Conservation (phyloP, 768 basidiomycete genomes). For the Podaxis carcinomalis region DNA sequence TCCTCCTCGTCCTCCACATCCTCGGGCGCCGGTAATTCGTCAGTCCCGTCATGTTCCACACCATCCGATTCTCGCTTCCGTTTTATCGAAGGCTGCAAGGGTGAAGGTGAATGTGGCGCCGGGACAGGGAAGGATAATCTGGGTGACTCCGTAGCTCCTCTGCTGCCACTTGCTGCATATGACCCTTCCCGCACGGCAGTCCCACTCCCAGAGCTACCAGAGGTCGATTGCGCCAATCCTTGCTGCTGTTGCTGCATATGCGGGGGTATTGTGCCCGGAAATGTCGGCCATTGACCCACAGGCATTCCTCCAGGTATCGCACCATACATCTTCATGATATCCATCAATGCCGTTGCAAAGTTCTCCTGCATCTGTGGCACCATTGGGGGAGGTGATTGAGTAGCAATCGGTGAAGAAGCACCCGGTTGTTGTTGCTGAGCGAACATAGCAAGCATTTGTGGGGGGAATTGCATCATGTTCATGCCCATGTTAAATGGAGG, state of each 20-base stretch:
- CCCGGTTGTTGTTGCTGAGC: conserved; percentile 10
- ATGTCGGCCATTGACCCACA: conserved; percentile 10
- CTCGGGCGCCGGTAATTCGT: background rate
- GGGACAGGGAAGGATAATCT: background rate
- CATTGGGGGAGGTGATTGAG: background rate
- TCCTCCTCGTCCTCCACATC: background rate
- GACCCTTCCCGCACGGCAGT: background rate
- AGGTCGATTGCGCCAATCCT: background rate
- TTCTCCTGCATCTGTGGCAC: conserved; percentile 10
- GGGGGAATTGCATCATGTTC: conserved; percentile 9
- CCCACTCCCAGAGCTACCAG: conserved; percentile 7
- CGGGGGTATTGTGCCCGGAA: conserved; percentile 10
- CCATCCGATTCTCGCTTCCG: conserved; percentile 6
- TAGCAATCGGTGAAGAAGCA: background rate
- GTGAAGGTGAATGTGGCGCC: background rate
- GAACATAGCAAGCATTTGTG: conserved; percentile 5
- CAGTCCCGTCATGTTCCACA: background rate
- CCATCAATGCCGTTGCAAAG: conserved; percentile 5
- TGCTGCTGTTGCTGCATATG: conserved; percentile 8
- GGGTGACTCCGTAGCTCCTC: conserved; percentile 4
- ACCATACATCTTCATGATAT: conserved; percentile 13
- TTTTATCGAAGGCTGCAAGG: background rate
- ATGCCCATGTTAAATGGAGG: conserved; percentile 9
- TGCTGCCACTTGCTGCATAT: background rate
- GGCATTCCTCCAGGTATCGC: conserved; percentile 7